These are phyloP conservation scores for Aspergillus aculeatinus DNA, from an alignment of 2,329 filamentous ascomycete genomes.

Conservation along the genomic window DNA sequence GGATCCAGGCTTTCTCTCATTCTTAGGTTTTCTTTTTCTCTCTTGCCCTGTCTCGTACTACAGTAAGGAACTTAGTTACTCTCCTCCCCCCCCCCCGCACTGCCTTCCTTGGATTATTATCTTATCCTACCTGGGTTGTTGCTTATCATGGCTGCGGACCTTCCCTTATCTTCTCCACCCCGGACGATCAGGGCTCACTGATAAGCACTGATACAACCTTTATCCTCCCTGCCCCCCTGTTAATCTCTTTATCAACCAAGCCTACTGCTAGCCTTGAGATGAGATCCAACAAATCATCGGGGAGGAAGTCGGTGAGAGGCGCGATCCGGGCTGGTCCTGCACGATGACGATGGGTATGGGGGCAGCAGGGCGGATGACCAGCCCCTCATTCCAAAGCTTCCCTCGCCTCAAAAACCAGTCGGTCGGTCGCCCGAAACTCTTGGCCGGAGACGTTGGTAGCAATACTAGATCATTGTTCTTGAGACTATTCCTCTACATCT, in stretches of 20 bases:
- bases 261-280: neutral
- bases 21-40: neutral
- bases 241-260: neutral
- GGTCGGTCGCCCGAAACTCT: neutral
- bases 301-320: neutral
- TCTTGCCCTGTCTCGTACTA: neutral
- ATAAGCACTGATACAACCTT: neutral
- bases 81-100: conserved; percentile 28
- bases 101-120: neutral
- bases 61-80: neutral
- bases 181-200: neutral
- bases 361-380: conserved; percentile 3
- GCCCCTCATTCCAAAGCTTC: conserved; percentile 4
- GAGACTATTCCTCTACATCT: no score
- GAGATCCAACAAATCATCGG: neutral
- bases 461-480: no score
- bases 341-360: neutral
- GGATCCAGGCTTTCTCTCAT: neutral
- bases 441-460: neutral
- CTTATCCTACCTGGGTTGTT: conserved; percentile 2
- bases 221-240: neutral
- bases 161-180: neutral
- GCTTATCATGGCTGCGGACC: conserved; percentile 12
- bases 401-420: no score
- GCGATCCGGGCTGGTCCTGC: neutral